Base-by-base conservation (phyloP, 441 rosid genomes). In the Gossypium trilobum region DNA sequence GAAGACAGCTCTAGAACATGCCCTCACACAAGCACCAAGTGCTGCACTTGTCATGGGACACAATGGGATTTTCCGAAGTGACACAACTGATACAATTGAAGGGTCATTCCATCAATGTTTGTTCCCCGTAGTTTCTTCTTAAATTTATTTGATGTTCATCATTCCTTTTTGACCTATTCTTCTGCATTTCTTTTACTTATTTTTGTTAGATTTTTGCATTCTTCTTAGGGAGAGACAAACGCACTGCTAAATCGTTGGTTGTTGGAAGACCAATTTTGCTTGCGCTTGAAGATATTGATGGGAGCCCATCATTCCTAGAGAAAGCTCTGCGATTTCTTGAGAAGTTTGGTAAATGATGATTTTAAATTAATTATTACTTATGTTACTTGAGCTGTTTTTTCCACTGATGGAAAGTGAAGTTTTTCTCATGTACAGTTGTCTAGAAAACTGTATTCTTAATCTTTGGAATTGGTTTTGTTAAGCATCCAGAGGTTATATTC, bases 251-350 rank as follows among this genome's bases (percentile, higher is more conserved):
- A 79, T 92, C 99, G 46, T 77, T 95, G 91, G 97, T 95, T 58
- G 96, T 95, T 82, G 99, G 99, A 77, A 92, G 99, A 76, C 99
- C 99, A 17, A 92, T 95, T 78, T 85, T 95, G 82, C 98, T 95
- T 84, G 97, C 99, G 71, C 92, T 95, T 71, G 99, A 95, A 82
- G 97, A 95, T 85, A 91, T 95, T 85, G 99, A 95, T 78, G 98
- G 99, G 75, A 87, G 93, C 73, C 99, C 99, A 68, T 92, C 99
- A 14, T 95, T 95, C 76, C 95, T 95, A 66, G 99, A 95, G 89
- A 95, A 95, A 85, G 99, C 98, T 78, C 97, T 95, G 81, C 87
- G 63, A 68, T 95, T 92, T 82, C 86, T 95, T 48, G 99, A 95
- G 89, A 87, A 88, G 74, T 86, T 81, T 83, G 99, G 99, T 95